Evolutionary conservation across 306 rosid genomes (phyloP).

Genomic region (Cicer arietinum): DNA sequence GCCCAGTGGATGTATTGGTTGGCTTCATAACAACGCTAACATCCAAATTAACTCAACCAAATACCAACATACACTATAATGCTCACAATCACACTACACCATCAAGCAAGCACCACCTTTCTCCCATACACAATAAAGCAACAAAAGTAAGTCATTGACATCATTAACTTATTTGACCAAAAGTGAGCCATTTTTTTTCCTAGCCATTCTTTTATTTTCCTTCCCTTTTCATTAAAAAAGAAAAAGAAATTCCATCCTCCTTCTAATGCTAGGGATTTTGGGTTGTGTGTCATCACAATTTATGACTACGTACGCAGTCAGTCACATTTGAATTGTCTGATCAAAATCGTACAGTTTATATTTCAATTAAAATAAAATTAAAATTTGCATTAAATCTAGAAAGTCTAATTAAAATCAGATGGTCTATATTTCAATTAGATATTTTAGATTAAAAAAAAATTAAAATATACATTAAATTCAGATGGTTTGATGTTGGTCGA

Average conservation of each 20-base stretch:
- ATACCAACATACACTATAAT: conserved; percentile 38
- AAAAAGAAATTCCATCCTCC: not conserved
- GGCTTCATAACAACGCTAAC: conserved; percentile 97
- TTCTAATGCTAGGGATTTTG: no score
- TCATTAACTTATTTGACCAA: conserved; percentile 79
- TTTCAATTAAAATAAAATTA: no score
- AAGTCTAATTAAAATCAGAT: not conserved
- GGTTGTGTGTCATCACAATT: no score
- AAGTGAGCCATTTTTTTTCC: conserved; percentile 46
- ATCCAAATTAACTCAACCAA: conserved; percentile 65
- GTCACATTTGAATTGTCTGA: no score
- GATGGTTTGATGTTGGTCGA: no score
- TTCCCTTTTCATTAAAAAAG: not conserved
- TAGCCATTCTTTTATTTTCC: conserved; percentile 40
- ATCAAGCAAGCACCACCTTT: conserved; percentile 33
- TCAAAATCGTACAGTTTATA: no score
- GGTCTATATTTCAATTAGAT: not conserved
- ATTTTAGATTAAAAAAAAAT: no score
- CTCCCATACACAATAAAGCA: not conserved
- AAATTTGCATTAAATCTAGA: no score
- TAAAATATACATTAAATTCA: no score
- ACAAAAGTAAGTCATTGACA: conserved; percentile 48
- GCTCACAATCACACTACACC: conserved; percentile 49
- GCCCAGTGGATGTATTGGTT: conserved; percentile 64
- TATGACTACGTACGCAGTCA: no score